Conservation (phyloP, 225 moss, liverwort and hornwort species). For the Anthoceros angustus region DNA sequence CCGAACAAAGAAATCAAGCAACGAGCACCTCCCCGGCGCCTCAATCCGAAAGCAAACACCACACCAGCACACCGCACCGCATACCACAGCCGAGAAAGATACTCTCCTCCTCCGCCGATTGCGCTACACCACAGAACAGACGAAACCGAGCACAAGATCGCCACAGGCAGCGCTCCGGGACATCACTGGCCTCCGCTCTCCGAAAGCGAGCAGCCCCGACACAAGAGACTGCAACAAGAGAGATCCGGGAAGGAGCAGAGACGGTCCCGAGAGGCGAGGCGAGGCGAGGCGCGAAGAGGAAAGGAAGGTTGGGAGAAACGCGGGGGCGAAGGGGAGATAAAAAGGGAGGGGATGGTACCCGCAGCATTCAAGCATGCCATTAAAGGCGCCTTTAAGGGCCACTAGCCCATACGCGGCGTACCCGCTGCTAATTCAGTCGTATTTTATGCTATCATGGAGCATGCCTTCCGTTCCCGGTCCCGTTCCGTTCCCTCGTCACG, state of each 20-base stretch:
- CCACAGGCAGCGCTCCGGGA: no score
- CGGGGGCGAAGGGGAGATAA: not conserved
- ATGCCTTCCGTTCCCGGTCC: not conserved
- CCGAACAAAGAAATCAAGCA: no score
- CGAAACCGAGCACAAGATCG: no score
- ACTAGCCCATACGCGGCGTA: constrained; percentile 5
- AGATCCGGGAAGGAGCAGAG: not conserved
- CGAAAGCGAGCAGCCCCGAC: no score
- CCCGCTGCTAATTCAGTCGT: not conserved
- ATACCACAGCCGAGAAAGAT: no score
- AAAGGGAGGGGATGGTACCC: constrained; percentile 6
- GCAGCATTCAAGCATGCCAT: constrained; percentile 4
- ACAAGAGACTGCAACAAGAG: no score
- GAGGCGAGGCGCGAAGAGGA: not conserved
- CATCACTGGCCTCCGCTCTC: no score
- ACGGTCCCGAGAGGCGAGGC: not conserved
- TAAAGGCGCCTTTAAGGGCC: constrained; percentile 4
- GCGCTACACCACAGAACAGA: no score
- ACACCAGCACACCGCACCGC: no score
- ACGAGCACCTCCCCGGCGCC: no score
- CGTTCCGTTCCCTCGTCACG: not conserved
- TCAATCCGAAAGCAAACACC: no score
- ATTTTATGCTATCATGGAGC: not conserved
- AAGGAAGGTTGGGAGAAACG: not conserved
- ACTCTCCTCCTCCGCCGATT: no score